Conservation (phyloP, 208 protist genomes). For the Trypanosoma mega region DNA sequence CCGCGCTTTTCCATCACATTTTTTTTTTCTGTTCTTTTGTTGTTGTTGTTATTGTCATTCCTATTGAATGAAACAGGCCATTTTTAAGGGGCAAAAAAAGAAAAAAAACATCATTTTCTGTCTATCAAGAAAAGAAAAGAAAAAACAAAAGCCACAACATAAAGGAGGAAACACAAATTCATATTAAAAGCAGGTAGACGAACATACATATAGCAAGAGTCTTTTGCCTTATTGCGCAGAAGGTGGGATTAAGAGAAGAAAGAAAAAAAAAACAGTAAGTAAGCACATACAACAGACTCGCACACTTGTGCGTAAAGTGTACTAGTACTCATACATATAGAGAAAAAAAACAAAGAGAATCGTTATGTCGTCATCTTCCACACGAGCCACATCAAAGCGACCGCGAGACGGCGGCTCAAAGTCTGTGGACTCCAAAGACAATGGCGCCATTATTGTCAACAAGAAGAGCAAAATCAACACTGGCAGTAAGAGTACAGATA, state of each 20-base stretch:
- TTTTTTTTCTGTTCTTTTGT: constrained; percentile 10
- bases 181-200: too few species aligned
- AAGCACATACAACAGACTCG: neutral
- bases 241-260: neutral
- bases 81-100: neutral
- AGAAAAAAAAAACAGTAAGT: neutral
- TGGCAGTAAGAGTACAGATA: constrained; percentile 6
- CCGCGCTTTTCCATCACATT: constrained; percentile 2
- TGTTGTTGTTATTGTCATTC: neutral
- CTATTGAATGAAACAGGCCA: neutral
- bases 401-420: neutral
- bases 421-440: neutral
- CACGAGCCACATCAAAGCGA: neutral
- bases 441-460: too few species aligned
- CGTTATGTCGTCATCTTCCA: neutral
- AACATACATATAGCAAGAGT: too few species aligned
- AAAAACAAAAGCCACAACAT: neutral
- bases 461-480: neutral
- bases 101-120: neutral
- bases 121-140: neutral
- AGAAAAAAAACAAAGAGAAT: neutral
- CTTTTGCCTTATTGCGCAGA: neutral
- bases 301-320: neutral
- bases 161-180: neutral
- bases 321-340: neutral